Conservation (phyloP, 345 rosid species). For the Brassica juncea region DNA sequence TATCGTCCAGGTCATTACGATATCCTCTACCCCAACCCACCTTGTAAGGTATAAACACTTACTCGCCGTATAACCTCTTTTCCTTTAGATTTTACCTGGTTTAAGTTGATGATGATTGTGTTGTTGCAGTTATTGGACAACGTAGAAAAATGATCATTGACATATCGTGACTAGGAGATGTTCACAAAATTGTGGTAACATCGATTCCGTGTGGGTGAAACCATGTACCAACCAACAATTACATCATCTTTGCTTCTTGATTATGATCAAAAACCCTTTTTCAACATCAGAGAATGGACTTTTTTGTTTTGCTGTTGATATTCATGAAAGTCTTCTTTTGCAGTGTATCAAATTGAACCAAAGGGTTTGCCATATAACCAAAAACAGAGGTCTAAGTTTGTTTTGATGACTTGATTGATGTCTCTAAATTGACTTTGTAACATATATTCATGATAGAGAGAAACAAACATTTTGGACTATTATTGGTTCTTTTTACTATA, state of each 20-base stretch:
- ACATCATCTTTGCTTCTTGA: slow-evolving; percentile 22
- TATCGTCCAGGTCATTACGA: slow-evolving; percentile 99
- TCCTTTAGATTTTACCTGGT: not conserved
- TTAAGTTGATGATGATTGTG: not conserved
- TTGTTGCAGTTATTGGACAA: slow-evolving; percentile 29
- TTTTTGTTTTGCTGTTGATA: not conserved
- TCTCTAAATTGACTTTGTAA: not conserved
- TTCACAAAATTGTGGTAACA: slow-evolving; percentile 25
- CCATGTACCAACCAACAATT: slow-evolving; percentile 21
- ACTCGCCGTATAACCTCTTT: slow-evolving; percentile 1
- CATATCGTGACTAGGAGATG: not conserved
- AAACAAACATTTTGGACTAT: not conserved
- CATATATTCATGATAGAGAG: not conserved
- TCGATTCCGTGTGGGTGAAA: slow-evolving; percentile 26
- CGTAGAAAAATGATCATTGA: slow-evolving; percentile 27
- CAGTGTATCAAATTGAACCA: not conserved
- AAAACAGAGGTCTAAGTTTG: not conserved
- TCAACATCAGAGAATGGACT: slow-evolving; percentile 15
- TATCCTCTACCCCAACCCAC: slow-evolving; percentile 83
- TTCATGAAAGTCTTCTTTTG: not conserved
- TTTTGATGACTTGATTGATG: not conserved
- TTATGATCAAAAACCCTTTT: slow-evolving; percentile 7
- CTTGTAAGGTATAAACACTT: slow-evolving; percentile 26
- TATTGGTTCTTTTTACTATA: not conserved
- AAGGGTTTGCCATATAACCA: slow-evolving; percentile 6